Base-by-base conservation (phyloP, 2,329 filamentous ascomycete genomes). In the Scytalidium sp. region DNA sequence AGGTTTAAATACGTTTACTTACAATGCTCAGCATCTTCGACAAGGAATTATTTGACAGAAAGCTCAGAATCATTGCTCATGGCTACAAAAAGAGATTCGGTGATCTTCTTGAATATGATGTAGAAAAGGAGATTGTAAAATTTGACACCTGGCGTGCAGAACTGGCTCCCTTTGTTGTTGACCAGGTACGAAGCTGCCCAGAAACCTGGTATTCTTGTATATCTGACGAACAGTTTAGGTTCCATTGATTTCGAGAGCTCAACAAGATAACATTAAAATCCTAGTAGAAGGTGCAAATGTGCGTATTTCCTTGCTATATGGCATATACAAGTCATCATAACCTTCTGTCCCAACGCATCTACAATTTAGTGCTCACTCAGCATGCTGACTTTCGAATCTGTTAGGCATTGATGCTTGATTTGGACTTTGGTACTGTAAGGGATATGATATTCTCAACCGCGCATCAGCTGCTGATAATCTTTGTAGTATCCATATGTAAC, bases 61-160 rank as follows among this genome's bases (percentile, higher is more conserved):
- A 87, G 67, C 69, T 91, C 41, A 75, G 84, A 39, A 69, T 73
- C 20, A 70, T 91, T 43, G 84, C 79, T 8, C 58, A 68, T 5
- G 82, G 80, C n/a, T 87, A 79, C 69, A 76, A 82, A 71, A 84
- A 85, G 70, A 75, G 85, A 46, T 90, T 83, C 59, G 86, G 87
- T 7, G 80, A 86, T 56, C 68, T 88, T 21, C 68, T 87, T 48
- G 64, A 81, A 56, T 81, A 82, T 64, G 83, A 90, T 54, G 76
- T 85, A 6, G 85, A 91, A 57, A 82, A 83, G 27, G 87, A 91
- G 70, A 78, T 91, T 55, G 66, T 65, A 17, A 72, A 74, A 39
- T 88, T 85, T 69, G 75, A 80, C 63, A 70, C 69, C 51, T 83
- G 83, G 64, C 76, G 81, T 22, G 67, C 70, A 51, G 75, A 75